Evolutionary conservation across 1,284 basidiomycete species (phyloP).

Genomic region (Apiotrichum gracile): DNA sequence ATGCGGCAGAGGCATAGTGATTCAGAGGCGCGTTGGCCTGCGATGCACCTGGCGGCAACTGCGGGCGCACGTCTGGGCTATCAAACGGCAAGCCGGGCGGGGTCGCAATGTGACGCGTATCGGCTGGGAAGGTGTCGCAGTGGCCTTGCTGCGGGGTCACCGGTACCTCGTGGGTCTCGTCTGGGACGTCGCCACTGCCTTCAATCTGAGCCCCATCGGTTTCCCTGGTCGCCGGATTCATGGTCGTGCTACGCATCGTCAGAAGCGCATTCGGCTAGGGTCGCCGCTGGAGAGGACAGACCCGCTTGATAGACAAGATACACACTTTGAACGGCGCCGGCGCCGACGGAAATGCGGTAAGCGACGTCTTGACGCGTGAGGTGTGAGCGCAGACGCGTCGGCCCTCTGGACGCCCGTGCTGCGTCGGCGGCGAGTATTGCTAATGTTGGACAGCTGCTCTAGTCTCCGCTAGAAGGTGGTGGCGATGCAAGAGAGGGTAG

Average conservation of each 20-base stretch:
- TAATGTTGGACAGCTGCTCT: conserved; percentile 15
- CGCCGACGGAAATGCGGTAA: not conserved
- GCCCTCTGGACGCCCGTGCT: conserved; percentile 1
- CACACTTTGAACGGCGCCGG: conserved; percentile 5
- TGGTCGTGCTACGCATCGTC: not conserved
- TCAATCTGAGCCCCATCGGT: too few relatives aligned
- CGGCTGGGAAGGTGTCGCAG: not conserved
- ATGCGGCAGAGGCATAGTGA: not conserved
- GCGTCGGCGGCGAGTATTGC: conserved; percentile 7
- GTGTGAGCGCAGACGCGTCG: conserved; percentile 1
- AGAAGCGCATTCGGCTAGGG: too few relatives aligned
- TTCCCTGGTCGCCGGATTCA: too few relatives aligned
- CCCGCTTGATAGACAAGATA: too few relatives aligned
- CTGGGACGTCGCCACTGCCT: not conserved
- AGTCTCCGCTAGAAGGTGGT: conserved; percentile 15
- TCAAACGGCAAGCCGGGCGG: not conserved
- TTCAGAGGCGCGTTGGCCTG: not conserved
- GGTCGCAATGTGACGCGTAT: not conserved
- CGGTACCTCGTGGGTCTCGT: not conserved
- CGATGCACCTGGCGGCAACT: not conserved
- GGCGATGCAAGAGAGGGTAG: too few relatives aligned
- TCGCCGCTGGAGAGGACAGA: too few relatives aligned
- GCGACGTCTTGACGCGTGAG: not conserved
- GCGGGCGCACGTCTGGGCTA: not conserved
- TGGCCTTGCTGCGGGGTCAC: not conserved